Evolutionary conservation across 257 asterid genomes (phyloP), one percentile per base, ranked within the genome.

Genomic region (Lavandula angustifolia): DNA sequence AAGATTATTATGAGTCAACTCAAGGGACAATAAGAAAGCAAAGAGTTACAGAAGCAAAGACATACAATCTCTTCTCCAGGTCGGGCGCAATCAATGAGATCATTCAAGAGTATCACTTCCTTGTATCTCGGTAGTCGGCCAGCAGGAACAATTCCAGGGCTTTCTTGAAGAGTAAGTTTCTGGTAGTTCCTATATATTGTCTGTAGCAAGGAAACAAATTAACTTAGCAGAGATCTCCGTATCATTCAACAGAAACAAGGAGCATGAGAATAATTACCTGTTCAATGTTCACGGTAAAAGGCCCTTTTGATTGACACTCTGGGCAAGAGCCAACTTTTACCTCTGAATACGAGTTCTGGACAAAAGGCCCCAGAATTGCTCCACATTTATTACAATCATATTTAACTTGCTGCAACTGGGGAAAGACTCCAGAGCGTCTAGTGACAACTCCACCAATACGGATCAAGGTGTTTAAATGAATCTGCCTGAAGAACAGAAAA

Each of bases 81-180:
- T 9, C 96, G 89, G 48, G 99, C 97, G 78, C 96, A 90, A 74
- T 94, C 97, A 69, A 94, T 94, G 73, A 90, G 95, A 81, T 94
- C 99, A 83, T 94, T 94, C 90, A 94, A 77, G 69, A 94, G 75
- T 74, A 94, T 94, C 62, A 94, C 95, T 94, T 94, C 99, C 87
- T 94, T 94, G 89, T 84, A 84, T 84, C 99, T 84, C 37, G 99
- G 99, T 67, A 94, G 95, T 60, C 99, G 92, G 53, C 99, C 99
- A 67, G 97, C 96, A 71, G 97, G 99, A 72, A 94, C 96, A 74
- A 87, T 90, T 77, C 96, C 97, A 9, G 99, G 99, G 80, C 97
- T 90, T 78, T 94, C 99, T 78, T 94, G 99, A 62, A 94, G 95
- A 43, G 96, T 85, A 63, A 94, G 91, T 75, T 87, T 94, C 86